phyloP scores from a whole-genome alignment of 768 basidiomycete species.

The Xanthoconium stramineum region DNA sequence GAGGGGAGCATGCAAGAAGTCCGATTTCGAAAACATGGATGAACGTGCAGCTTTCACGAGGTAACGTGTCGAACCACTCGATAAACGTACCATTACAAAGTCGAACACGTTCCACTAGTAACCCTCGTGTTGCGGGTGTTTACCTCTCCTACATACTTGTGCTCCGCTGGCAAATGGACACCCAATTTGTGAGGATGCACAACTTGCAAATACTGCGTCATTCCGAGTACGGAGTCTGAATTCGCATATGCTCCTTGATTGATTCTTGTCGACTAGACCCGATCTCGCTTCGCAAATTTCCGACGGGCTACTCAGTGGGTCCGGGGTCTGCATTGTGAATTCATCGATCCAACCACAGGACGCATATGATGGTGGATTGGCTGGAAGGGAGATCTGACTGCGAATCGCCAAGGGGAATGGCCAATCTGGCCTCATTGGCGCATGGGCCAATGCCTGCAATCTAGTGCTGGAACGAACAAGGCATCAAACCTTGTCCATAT shows the following conservation, averaged over 20 bases:
- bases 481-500: constrained; percentile 32
- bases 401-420: constrained; percentile 51
- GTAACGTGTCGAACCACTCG: no score
- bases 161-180: background rate
- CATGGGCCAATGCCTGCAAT: constrained; percentile 50
- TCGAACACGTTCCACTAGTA: no score
- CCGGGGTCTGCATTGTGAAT: background rate
- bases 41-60: no score
- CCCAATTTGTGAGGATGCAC: background rate
- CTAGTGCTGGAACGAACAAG: constrained; percentile 15
- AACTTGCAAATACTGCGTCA: background rate
- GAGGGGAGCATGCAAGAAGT: no score
- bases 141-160: background rate
- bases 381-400: constrained; percentile 33
- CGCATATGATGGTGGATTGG: constrained; percentile 42
- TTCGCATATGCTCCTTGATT: background rate
- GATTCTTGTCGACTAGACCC: constrained; percentile 1
- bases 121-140: no score
- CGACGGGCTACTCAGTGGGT: background rate
- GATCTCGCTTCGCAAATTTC: background rate
- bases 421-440: constrained; percentile 47
- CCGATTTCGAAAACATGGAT: no score
- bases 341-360: constrained; percentile 16
- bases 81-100: no score
- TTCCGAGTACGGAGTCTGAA: background rate